Evolutionary conservation across 345 rosid genomes (phyloP), one percentile per base, ranked within the genome.

Genomic region (Ceriops tagal): DNA sequence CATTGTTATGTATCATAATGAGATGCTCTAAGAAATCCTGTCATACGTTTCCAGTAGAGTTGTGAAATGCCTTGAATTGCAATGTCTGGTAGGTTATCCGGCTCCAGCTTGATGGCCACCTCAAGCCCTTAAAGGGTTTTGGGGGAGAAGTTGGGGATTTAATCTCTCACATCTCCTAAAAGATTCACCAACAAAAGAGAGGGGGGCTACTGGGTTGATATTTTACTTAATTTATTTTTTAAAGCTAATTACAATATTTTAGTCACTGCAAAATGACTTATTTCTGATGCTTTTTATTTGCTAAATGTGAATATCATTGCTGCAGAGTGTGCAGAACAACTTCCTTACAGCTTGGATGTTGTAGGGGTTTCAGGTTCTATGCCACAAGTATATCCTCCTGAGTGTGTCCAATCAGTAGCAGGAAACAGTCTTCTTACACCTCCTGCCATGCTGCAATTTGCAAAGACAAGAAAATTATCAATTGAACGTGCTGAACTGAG

Each of bases 381-480:
- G 68, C 82, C 80, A 65, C 96, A 82, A 69, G 73, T 86, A 26
- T 82, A 65, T 61, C 83, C 77, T 65, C 96, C 86, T 71, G 98
- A 90, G 64, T 80, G 76, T 71, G 78, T 82, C 67, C 98, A 89
- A 64, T 78, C 93, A 31, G 75, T 70, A 66, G 76, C 91, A 75
- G 92, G 88, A 71, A 87, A 77, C 66, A 93, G 86, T 78, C 83
- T 82, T 28, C 83, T 83, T 28, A 77, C 79, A 8, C 79, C 85
- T 58, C 79, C 92, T 74, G 76, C 95, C 26, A 77, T 90, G 87
- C 76, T 96, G 72, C 97, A 90, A 65, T 96, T 96, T 70, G 93
- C 98, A 46, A 96, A 90, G 83, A 85, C 98, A 9, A 90, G 98
- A 82, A 96, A 92, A 79, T 80, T 96, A 76, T 90, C 97, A 2